phyloP scores from a whole-genome alignment of 768 basidiomycete species.

The Lactarius trivialis region DNA sequence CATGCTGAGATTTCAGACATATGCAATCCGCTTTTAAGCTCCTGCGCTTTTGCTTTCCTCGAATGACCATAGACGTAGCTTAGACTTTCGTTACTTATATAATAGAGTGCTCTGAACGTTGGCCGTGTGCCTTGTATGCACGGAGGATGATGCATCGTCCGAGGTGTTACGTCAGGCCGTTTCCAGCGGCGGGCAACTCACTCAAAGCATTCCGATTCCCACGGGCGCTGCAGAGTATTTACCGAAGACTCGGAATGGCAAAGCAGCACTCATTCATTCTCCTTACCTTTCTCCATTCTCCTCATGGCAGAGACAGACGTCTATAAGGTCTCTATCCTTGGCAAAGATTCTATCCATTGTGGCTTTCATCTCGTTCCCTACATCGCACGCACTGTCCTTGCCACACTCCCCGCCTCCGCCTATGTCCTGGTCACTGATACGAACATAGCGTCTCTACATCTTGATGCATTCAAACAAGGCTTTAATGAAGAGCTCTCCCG shows the following conservation, averaged over 20 bases:
- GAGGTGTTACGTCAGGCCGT: constrained; percentile 1
- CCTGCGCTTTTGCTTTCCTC: background rate
- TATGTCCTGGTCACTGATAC: constrained; percentile 94
- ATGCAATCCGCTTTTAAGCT: background rate
- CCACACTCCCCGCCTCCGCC: constrained; percentile 66
- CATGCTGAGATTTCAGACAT: background rate
- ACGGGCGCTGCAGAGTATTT: constrained; percentile 14
- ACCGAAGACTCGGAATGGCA: background rate
- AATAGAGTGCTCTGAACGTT: background rate
- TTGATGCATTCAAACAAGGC: constrained; percentile 56
- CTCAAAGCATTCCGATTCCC: constrained; percentile 12
- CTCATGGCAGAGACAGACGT: constrained; percentile 29
- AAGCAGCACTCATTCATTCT: background rate
- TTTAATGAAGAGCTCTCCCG: constrained; percentile 44
- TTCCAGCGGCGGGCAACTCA: background rate
- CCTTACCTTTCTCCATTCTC: background rate
- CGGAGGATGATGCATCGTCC: constrained; percentile 1
- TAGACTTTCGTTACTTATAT: background rate
- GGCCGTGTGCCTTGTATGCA: background rate
- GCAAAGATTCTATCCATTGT: constrained; percentile 43
- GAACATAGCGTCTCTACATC: constrained; percentile 77
- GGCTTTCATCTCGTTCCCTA: constrained; percentile 50
- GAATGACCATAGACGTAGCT: constrained; percentile 6
- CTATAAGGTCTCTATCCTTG: constrained; percentile 40
- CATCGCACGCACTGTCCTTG: constrained; percentile 68